Percentiles rank a stretch among this genome's conserved stretches.
Conservation (phyloP, 78 protist genomes). For the Pigoraptor vietnamica region DNA sequence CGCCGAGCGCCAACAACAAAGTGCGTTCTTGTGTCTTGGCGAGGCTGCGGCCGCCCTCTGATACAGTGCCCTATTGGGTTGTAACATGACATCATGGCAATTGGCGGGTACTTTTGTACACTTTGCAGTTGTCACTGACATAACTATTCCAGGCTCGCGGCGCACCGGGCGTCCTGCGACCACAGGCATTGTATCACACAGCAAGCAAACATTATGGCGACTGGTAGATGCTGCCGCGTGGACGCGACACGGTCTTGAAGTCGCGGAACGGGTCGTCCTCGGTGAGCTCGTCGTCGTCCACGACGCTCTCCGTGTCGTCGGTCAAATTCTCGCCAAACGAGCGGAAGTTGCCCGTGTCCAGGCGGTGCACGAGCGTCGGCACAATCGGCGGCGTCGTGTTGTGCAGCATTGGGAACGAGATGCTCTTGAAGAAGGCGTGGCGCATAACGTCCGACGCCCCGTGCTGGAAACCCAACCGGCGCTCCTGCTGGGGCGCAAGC, state of each 20-base stretch:
- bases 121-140: no score
- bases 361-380: not conserved
- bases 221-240: not conserved
- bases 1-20: no score
- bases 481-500: not conserved
- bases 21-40: no score
- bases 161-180: no score
- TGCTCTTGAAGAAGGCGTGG: conserved; percentile 14
- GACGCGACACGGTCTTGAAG: not conserved
- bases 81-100: no score
- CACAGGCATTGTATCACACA: no score
- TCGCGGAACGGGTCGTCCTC: not conserved
- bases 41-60: no score
- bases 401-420: not conserved
- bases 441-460: conserved; percentile 10
- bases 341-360: not conserved
- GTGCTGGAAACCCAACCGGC: not conserved
- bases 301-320: not conserved
- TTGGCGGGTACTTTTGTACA: no score
- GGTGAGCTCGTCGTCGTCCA: not conserved
- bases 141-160: no score
- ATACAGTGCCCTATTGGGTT: no score
- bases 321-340: not conserved
- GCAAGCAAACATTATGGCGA: no score
- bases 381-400: not conserved